Evolutionary conservation across 768 basidiomycete genomes (phyloP), one percentile per base, ranked within the genome.

Genomic region (Mycena filopes): DNA sequence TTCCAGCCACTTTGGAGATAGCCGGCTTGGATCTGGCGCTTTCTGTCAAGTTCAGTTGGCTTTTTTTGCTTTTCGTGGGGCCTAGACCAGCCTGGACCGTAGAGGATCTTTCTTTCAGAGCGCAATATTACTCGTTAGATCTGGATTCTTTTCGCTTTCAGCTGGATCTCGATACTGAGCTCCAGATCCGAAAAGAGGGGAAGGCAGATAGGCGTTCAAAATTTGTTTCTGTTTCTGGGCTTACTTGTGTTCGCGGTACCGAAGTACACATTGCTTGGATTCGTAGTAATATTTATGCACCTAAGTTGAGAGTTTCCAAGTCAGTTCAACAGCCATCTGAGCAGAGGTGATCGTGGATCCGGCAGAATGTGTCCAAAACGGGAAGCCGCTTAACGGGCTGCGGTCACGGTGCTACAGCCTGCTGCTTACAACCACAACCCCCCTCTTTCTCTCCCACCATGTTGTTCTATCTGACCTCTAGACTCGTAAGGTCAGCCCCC

Each of bases 381-480:
- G 53, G 49, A 41, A 21, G 26, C 45, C 46, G 36, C 23, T 38
- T 54, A 63, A 21, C 55, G 50, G 62, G 62, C 62, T 63, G 51
- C 53, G 33, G 12, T 33, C n/a, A n/a, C n/a, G n/a, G n/a, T n/a
- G n/a, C n/a, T n/a, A n/a, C n/a, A n/a, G n/a, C n/a, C n/a, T n/a
- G n/a, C n/a, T n/a, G n/a, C 13, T 1, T 48, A 33, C 46, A 54
- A 46, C 48, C 48, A 20, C 42, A 21, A 31, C 31, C 18, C 40
- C 50, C 48, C 29, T 21, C 25, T 23, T 20, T 49, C 23, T 21
- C 48, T 45, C n/a, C 16, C 54, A 33, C 41, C 43, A 86, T 86
- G 85, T 69, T 85, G 23, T 83, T 86, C 75, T 83, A 79, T 71
- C 70, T 86, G 41, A 80, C 82, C n/a, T 81, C 81, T 16, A 78